phyloP scores from a whole-genome alignment of 176 grass and related monocot genomes.

The Oryza meridionalis region DNA sequence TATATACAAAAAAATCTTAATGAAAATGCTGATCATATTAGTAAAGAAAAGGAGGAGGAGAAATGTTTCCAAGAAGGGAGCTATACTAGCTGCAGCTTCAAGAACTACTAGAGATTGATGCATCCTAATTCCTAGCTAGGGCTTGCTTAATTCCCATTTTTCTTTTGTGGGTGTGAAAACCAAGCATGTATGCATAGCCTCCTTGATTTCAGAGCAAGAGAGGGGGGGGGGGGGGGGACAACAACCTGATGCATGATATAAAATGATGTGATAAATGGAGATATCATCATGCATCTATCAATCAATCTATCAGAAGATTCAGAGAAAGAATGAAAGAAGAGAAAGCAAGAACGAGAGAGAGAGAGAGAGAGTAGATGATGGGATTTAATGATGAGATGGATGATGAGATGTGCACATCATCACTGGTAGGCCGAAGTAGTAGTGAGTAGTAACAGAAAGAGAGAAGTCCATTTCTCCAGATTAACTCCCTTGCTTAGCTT shows the following conservation, averaged over 20 bases:
- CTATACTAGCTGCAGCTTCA: not conserved
- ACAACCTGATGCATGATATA: not conserved
- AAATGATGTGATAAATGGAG: not conserved
- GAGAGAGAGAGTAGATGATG: not conserved
- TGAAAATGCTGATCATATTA: not conserved
- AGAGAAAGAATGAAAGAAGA: not conserved
- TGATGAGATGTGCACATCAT: slow-evolving; percentile 41
- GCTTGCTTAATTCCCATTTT: not conserved
- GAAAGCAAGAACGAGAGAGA: not conserved
- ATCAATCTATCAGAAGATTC: not conserved
- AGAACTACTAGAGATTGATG: not conserved
- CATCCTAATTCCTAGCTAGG: slow-evolving; percentile 1
- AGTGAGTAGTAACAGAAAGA: slow-evolving; percentile 15
- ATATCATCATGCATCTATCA: not conserved
- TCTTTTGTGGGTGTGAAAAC: not conserved
- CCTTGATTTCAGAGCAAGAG: not conserved
- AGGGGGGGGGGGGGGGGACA: too few relatives aligned
- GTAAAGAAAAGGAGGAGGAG: slow-evolving; percentile 2
- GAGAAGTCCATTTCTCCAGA: slow-evolving; percentile 1
- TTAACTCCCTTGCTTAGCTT: slow-evolving; percentile 47
- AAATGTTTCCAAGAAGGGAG: slow-evolving; percentile 3
- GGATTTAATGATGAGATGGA: slow-evolving; percentile 40
- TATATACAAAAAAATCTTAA: not conserved
- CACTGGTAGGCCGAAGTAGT: too few relatives aligned
- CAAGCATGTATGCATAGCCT: not conserved